Evolutionary conservation across 2,329 filamentous ascomycete genomes (phyloP), one percentile per base, ranked within the genome.

Genomic region (Endothia cerciana): DNA sequence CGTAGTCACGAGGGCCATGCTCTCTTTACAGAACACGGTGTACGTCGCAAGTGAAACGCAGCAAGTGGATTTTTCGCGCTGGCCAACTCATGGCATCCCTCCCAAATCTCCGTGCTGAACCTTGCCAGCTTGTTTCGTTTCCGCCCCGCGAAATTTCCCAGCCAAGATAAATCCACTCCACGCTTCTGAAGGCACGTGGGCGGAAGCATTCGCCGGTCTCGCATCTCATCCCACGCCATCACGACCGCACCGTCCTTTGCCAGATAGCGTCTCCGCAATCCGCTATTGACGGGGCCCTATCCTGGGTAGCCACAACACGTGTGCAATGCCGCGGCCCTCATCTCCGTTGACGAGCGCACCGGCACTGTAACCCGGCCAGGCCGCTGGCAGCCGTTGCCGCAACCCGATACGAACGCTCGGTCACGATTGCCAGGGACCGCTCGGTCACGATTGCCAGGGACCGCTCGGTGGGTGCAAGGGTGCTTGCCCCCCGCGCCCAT

Each of bases 181-280:
- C 43, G 47, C 13, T 62, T 25, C 33, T 28, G 33, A 41, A 45
- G 22, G 60, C 60, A 62, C 61, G 61, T 63, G 61, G 61, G 61
- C 28, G 4, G 51, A 57, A 57, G 61, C 40, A 63, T 63, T 63
- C 61, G 61, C 38, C 60, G 4, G 15, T 36, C 47, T 17, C 13
- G 30, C 33, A 28, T 30, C n/a, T 41, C 38, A 22, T 3, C 17
- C 47, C 47, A 30, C 28, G 4, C 10, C 25, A 17, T 36, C 47
- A 19, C 11, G 11, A 17, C 47, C 28, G 11, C 25, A 7, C 22
- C 22, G 17, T 22, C 28, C 13, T 30, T 30, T 51, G 28, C 47
- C 4, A 2, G 25, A 28, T 10, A 13, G n/a, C 47, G 47, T 17
- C 25, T 28, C 3, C 22, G 13, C 33, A 36, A 36, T 36, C 33